These are phyloP conservation scores for Ensete glaucum DNA, from an alignment of 176 grass and related monocot genomes.

Conservation along the genomic window DNA sequence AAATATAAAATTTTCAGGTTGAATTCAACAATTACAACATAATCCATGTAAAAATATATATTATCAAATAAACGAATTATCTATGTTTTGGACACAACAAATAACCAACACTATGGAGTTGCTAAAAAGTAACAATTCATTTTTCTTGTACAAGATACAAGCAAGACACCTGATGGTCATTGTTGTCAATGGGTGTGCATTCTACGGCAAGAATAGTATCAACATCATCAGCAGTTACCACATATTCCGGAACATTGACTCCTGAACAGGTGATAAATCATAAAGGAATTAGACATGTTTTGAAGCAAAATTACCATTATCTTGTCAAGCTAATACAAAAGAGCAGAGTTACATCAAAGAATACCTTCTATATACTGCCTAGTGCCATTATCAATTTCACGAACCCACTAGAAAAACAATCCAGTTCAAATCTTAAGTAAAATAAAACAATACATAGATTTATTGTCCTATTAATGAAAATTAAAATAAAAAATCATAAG, in stretches of 20 bases:
- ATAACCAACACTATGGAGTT: not conserved
- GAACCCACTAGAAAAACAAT: constrained; percentile 71
- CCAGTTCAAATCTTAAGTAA: not conserved
- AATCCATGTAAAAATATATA: too few relatives aligned
- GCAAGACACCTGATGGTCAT: constrained; percentile 56
- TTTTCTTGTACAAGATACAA: constrained; percentile 3
- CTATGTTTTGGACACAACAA: not conserved
- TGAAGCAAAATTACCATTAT: not conserved
- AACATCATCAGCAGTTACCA: constrained; percentile 93
- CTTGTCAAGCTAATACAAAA: not conserved
- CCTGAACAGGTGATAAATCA: constrained; percentile 25
- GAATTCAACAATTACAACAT: too few relatives aligned
- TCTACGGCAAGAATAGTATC: constrained; percentile 78
- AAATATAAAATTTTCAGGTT: constrained; percentile 6
- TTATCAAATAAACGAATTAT: too few relatives aligned
- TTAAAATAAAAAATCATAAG: not conserved
- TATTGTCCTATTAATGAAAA: not conserved
- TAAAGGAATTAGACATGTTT: constrained; percentile 6
- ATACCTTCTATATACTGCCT: constrained; percentile 83
- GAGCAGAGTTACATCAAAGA: not conserved
- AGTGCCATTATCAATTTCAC: constrained; percentile 69
- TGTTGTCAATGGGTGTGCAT: constrained; percentile 94
- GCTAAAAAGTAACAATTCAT: not conserved
- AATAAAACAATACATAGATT: constrained; percentile 6
- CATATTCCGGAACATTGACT: constrained; percentile 68